Conservation (phyloP, 208 protist genomes). For the Herpetomonas samuelpessoai region DNA sequence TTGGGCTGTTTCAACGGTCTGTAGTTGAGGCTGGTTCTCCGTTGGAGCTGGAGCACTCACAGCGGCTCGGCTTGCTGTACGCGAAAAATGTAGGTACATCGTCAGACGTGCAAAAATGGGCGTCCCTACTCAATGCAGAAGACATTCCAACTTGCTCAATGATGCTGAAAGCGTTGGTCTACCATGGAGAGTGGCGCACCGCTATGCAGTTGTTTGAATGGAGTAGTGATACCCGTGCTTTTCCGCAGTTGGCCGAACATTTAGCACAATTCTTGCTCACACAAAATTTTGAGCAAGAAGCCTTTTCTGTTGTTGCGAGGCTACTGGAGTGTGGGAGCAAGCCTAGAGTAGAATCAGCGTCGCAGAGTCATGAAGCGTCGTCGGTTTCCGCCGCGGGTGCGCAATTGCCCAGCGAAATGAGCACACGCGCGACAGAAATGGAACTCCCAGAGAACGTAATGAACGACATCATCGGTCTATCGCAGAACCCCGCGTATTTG, state of each 20-base stretch:
- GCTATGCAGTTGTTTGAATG: slow-evolving; percentile 41
- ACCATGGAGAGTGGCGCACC: slow-evolving; percentile 49
- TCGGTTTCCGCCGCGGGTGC: too few relatives aligned
- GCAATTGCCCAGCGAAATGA: too few relatives aligned
- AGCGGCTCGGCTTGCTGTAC: slow-evolving; percentile 55
- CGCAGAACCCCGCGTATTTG: slow-evolving; percentile 31
- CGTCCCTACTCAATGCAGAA: slow-evolving; percentile 53
- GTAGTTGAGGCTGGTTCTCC: slow-evolving; percentile 57
- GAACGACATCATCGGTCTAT: slow-evolving; percentile 21
- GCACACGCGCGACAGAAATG: too few relatives aligned
- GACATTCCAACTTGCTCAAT: slow-evolving; percentile 46
- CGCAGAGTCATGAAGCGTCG: too few relatives aligned
- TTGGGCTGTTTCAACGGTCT: slow-evolving; percentile 51
- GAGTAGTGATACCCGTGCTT: slow-evolving; percentile 14
- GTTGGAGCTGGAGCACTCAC: slow-evolving; percentile 55
- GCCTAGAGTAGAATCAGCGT: too few relatives aligned
- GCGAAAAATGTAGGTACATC: slow-evolving; percentile 29
- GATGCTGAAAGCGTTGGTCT: slow-evolving; percentile 63
- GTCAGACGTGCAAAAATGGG: slow-evolving; percentile 45
- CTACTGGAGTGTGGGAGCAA: too few relatives aligned
- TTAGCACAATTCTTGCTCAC: slow-evolving; percentile 36
- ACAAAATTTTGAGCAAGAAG: slow-evolving; percentile 10
- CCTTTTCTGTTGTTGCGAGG: slow-evolving; percentile 2
- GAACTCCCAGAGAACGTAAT: neutral
- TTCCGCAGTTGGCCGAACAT: slow-evolving; percentile 22